A percentile compares a stretch with the other conserved stretches of the same genome.
These are phyloP conservation scores for Fusarium sublunatum DNA, from an alignment of 2,329 filamentous ascomycete species.

Conservation along the genomic window DNA sequence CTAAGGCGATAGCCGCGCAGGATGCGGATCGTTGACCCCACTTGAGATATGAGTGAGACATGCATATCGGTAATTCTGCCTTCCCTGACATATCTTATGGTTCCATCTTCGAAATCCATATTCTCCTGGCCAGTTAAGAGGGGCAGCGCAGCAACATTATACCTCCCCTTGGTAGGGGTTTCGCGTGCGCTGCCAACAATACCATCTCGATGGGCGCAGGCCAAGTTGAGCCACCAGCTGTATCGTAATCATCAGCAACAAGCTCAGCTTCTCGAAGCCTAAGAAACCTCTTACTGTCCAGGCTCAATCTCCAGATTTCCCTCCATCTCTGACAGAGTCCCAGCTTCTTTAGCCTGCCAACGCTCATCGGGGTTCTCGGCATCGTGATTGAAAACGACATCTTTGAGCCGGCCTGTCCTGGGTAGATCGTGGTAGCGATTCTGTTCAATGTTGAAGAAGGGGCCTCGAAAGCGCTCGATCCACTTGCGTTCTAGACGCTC, in stretches of 20 bases:
- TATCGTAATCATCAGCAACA: conserved; percentile 33
- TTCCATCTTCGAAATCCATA: conserved; percentile 43
- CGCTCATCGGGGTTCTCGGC: conserved; percentile 47
- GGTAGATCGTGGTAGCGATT: conserved; percentile 53
- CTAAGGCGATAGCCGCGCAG: conserved; percentile 62
- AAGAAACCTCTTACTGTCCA: conserved; percentile 59
- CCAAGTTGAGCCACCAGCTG: conserved; percentile 69
- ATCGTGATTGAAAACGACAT: conserved; percentile 54
- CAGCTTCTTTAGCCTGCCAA: conserved; percentile 52
- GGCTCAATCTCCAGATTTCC: conserved; percentile 57
- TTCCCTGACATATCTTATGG: conserved; percentile 59
- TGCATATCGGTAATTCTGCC: conserved; percentile 60
- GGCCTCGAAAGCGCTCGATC: conserved; percentile 57
- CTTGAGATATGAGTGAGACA: conserved; percentile 59
- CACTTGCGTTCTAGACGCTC: conserved; percentile 57
- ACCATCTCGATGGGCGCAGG: conserved; percentile 67
- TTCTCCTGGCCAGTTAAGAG: conserved; percentile 64
- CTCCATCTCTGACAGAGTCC: conserved; percentile 55
- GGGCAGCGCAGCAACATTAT: conserved; percentile 61
- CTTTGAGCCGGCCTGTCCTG: conserved; percentile 54
- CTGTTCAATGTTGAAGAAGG: conserved; percentile 60
- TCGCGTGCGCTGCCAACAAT: conserved; percentile 60
- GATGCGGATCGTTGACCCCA: conserved; percentile 63
- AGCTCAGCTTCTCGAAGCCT: too few relatives aligned
- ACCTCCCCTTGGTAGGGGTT: conserved; percentile 58